Base-by-base conservation (phyloP, 768 basidiomycete species). In the Boletus edulis region DNA sequence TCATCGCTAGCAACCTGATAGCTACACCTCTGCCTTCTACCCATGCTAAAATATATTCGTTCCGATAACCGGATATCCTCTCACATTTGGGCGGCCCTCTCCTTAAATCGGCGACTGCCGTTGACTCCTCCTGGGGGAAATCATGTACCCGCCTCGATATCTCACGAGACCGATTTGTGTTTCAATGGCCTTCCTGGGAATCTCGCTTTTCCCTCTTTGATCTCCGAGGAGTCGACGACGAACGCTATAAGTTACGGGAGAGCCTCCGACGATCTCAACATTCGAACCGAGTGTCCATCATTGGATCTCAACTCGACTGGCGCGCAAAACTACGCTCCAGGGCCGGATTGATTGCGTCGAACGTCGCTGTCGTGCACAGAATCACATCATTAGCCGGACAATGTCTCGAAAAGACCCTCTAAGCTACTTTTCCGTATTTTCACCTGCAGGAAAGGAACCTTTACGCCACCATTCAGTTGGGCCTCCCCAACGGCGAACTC, bases 141-240 rank as follows among this genome's bases (percentile, higher is more conserved):
- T 56, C 42, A 50, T 68, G 57, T 42, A 43, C 29, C 66, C 67
- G 40, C 31, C 49, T 43, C 47, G 48, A 52, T 61, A 35, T 67
- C 64, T 60, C 64, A 67, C 60, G 55, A 52, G 49, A 48, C 49
- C 44, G 43, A 58, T 60, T 46, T 43, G 56, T 62, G 62, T 57
- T 51, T 56, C 54, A 54, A n/a, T 39, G 39, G 32, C 61, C 39
- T 43, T 56, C 42, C 51, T 54, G 54, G 62, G 52, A 59, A 56
- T 51, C 37, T 42, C 37, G 14, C 27, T 54, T 13, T n/a, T 37
- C 48, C 44, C 31, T 49, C 57, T 49, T 59, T 39, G 56, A 68
- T 61, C 62, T 67, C 67, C 66, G 66, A 67, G 66, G 66, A 67
- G 54, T 58, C 57, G 15, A 43, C 56, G 55, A 50, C 46, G 52